Base-by-base conservation (phyloP, 164 flowering plant genomes). In the Sedum album region DNA sequence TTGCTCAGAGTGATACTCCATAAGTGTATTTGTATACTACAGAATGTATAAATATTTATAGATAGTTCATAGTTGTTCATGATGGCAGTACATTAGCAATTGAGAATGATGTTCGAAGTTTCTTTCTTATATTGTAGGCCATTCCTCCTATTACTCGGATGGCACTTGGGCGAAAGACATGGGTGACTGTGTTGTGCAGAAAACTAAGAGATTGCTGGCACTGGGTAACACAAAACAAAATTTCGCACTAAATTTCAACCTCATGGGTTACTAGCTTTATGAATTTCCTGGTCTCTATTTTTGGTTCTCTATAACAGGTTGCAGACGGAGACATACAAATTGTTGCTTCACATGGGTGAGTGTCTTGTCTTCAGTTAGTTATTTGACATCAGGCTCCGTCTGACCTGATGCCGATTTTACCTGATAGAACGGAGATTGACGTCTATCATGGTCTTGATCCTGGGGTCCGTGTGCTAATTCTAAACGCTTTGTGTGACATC, bases 181-280 rank as follows among this genome's bases (percentile, higher is more conserved):
- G 99, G 99, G 80, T 94, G 36, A 94, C 99, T 33, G 96, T 90
- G 62, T 79, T 94, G 63, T 91, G 99, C 83, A 80, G 97, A 79
- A 94, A 94, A 74, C 73, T 94, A 77, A 85, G 91, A 73, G 97
- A 94, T 75, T 94, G 97, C 96, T 94, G 99, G 99, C 90, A 88
- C 76, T 94, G 99, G 99, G 99, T 94, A 85, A 78, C 70, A 61
- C 64, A 20, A 51, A 36, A n/a, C 41, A 49, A 51, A 51, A 51
- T 49, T 13, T 55, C 5, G 14, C 2, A 57, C 31, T 57, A 25
- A 30, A 57, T 57, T 57, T 65, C 30, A 14, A 15, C 39, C 31
- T 28, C 65, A 66, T 73, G 30, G 60, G 49, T 74, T 44, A 23
- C 14, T 31, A 36, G 48, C 28, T 68, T 72, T 62, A 38, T 44